Conservation (phyloP, 176 grass and related monocot genomes). For the bread wheat (Triticum aestivum) region IWGSC_CS_RefSeq_v2.1 NC_057809.1:165208033-165208532, state of each 20-base stretch:
- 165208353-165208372: not conserved
- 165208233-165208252: no score
- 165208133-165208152: no score
- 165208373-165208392: not conserved
- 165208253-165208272: no score
- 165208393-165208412: not conserved
- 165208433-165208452: not conserved
- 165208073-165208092: no score
- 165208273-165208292: not conserved
- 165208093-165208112: no score
- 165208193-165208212: no score
- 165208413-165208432: not conserved
- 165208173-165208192: no score
- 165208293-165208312: not conserved
- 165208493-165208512: not conserved
- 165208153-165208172: no score
- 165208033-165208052: no score
- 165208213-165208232: no score
- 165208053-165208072: no score
- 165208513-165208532: not conserved
- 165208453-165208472: not conserved
- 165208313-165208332: not conserved
- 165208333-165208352: not conserved
- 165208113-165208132: no score
- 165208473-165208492: not conserved